Percentiles rank a stretch among this genome's conserved stretches.
Conservation (phyloP, 495 filamentous ascomycete genomes). For the Parathielavia hyrcaniae region DNA sequence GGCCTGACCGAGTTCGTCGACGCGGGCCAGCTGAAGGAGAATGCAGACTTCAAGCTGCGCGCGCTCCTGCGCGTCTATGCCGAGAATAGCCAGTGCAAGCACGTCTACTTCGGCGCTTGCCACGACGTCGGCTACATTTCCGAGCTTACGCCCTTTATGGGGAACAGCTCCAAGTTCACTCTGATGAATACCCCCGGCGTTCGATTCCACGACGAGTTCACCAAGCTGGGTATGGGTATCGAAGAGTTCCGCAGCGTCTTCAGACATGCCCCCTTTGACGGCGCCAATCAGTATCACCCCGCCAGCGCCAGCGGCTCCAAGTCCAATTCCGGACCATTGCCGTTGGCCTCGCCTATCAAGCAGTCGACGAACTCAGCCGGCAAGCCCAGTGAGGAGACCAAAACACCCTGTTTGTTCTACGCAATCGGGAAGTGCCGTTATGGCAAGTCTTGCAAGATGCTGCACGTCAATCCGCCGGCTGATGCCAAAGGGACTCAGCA, state of each 20-base stretch:
- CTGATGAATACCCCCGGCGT: slow-evolving; percentile 41
- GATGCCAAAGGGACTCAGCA: neutral
- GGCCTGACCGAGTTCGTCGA: slow-evolving; percentile 58
- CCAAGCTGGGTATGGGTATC: slow-evolving; percentile 34
- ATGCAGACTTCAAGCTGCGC: slow-evolving; percentile 52
- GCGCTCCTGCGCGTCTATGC: slow-evolving; percentile 49
- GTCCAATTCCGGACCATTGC: neutral
- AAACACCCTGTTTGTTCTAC: neutral
- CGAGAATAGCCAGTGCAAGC: slow-evolving; percentile 57
- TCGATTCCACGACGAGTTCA: slow-evolving; percentile 30
- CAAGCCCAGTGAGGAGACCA: neutral
- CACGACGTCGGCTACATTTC: slow-evolving; percentile 56
- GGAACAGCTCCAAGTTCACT: slow-evolving; percentile 43
- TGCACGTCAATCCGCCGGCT: neutral
- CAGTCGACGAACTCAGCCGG: neutral
- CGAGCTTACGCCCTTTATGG: slow-evolving; percentile 46
- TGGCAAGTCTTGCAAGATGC: slow-evolving; percentile 13
- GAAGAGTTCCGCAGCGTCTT: slow-evolving; percentile 44
- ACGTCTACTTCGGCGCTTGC: slow-evolving; percentile 60
- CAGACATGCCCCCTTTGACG: slow-evolving; percentile 32
- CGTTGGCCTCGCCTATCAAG: neutral
- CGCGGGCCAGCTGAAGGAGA: slow-evolving; percentile 55
- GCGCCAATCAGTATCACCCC: neutral
- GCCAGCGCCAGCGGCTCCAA: neutral
- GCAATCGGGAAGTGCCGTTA: slow-evolving; percentile 10